Base-by-base conservation (phyloP, 2,329 filamentous ascomycete genomes). In the Ophiocordyceps polyrhachis-furcata region DNA sequence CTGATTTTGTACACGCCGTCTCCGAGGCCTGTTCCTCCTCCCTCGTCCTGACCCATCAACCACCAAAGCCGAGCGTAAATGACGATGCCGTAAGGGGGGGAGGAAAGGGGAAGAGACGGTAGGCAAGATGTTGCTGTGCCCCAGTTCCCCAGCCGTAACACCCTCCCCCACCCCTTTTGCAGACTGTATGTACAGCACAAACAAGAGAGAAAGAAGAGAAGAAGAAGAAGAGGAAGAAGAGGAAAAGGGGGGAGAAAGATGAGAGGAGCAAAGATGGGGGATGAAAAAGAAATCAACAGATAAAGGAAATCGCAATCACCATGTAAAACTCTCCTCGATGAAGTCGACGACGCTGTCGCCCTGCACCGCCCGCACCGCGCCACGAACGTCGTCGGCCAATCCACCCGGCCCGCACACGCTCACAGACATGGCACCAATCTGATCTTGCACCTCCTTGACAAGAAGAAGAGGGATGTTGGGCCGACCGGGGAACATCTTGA, bases 401-500 rank as follows among this genome's bases (percentile, higher is more conserved):
- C 75, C 74, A 21, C 83, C 83, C 11, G 82, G 79, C 4, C 83
- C 83, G 53, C 83, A 88, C 20, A 87, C 81, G 12, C 79, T 81
- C 41, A 96, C 86, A 20, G 77, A 83, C 77, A 95, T 93, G 43
- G 88, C 86, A 9, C 91, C 91, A 45, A 85, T 68, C 59, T 91
- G 84, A 54, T 83, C 76, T 54, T 79, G 73, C 17, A 88, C 81
- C 65, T 95, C 89, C 62, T 83, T 81, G 50, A 78, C 71, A 42
- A 96, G 66, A n/a, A 96, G 65, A 0, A 82, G 76, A 19, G 78
- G 72, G 41, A 93, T 74, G 56, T 93, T 86, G 11, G 89, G 89
- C 51, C 88, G 78, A 2, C 91, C 89, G 1, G 87, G 83, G 60
- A 85, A 86, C 81, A 96, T 91, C 62, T 88, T 84, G 45, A 96